Percentiles rank a stretch among this genome's conserved stretches.
These are phyloP conservation scores for Botrytis aclada DNA, from an alignment of 2,329 filamentous ascomycete species.

Conservation along the genomic window DNA sequence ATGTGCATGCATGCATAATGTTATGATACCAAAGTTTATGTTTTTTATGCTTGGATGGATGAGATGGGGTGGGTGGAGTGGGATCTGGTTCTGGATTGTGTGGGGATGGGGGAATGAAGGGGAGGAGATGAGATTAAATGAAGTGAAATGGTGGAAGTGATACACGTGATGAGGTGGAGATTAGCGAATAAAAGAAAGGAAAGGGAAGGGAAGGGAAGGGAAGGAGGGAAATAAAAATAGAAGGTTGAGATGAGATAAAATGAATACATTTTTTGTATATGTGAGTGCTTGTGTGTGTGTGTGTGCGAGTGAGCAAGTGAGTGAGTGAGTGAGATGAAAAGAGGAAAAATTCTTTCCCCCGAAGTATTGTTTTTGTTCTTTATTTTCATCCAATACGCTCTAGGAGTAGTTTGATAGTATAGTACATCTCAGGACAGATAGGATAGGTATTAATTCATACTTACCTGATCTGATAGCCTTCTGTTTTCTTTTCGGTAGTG, in stretches of 20 bases:
- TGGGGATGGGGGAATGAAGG: background rate
- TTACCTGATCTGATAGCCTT: too few relatives aligned
- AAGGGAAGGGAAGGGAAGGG: background rate
- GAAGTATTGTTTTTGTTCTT: too few relatives aligned
- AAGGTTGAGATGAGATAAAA: background rate
- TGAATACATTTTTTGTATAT: background rate
- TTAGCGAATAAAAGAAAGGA: background rate
- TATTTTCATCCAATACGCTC: too few relatives aligned
- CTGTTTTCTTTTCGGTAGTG: too few relatives aligned
- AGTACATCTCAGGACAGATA: too few relatives aligned
- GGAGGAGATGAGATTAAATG: background rate
- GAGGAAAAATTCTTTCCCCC: too few relatives aligned
- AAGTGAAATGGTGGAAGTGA: background rate
- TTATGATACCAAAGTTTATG: conserved; percentile 5
- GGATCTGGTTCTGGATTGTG: background rate
- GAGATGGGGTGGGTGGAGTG: background rate
- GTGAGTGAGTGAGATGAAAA: too few relatives aligned
- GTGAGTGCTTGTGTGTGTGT: too few relatives aligned
- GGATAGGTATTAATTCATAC: too few relatives aligned
- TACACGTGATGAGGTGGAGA: background rate
- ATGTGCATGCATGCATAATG: background rate
- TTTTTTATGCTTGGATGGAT: background rate
- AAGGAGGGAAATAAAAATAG: background rate
- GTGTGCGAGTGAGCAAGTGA: too few relatives aligned
- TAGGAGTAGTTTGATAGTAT: too few relatives aligned